Conservation (phyloP, 495 filamentous ascomycete species). For the Immersiella caudata region DNA sequence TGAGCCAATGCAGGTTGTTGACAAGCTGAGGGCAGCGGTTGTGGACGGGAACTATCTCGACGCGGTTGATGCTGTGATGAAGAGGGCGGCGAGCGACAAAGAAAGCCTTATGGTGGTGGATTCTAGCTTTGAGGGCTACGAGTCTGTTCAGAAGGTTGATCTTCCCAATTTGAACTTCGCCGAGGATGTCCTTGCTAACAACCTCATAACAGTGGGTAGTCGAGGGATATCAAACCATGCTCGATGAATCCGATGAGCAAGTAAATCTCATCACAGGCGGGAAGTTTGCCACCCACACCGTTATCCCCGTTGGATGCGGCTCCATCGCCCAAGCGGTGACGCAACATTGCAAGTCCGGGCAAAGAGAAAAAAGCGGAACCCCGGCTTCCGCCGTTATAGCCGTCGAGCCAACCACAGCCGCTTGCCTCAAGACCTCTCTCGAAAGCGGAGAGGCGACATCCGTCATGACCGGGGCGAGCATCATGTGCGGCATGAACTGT, state of each 20-base stretch:
- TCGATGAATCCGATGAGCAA: conserved; percentile 63
- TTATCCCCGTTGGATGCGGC: conserved; percentile 67
- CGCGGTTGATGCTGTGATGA: conserved; percentile 51
- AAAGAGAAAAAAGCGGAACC: conserved; percentile 21
- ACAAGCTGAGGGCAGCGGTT: no score
- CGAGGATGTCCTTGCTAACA: neutral
- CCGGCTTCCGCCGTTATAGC: conserved; percentile 45
- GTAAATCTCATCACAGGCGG: conserved; percentile 32
- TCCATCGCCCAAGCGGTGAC: conserved; percentile 65
- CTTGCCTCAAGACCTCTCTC: conserved; percentile 59
- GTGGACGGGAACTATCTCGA: conserved; percentile 63
- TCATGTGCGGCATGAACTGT: conserved; percentile 72
- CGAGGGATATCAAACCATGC: conserved; percentile 71
- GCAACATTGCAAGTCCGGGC: conserved; percentile 56
- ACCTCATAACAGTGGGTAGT: conserved; percentile 60
- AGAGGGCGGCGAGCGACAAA: conserved; percentile 34
- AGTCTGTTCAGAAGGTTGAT: conserved; percentile 57
- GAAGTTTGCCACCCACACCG: conserved; percentile 42
- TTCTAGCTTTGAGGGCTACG: conserved; percentile 62
- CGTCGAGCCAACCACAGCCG: conserved; percentile 66
- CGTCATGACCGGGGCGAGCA: conserved; percentile 56
- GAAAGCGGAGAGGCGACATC: conserved; percentile 44
- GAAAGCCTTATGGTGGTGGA: conserved; percentile 64
- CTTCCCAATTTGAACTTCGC: no score
- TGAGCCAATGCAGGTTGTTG: no score